Evolutionary conservation across 2,329 filamentous ascomycete species (phyloP), one percentile per base, ranked within the genome.

Genomic region (Colletotrichum endophyticum): DNA sequence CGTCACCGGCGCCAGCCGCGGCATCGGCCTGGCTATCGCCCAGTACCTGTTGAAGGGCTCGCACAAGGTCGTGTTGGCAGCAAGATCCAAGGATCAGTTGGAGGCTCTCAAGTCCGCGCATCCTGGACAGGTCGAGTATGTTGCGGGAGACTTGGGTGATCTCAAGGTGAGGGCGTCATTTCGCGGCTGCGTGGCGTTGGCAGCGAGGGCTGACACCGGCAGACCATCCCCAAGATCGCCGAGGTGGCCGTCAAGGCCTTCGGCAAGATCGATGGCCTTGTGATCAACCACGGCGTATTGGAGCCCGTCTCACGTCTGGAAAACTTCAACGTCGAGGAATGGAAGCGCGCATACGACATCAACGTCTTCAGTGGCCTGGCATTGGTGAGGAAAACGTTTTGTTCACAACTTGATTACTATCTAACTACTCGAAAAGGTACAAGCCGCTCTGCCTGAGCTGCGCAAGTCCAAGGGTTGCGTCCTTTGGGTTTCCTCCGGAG

Each of bases 261-360:
- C 83, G 94, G 93, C 12, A 88, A 87, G 66, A 85, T 99, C 6
- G 96, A 99, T 82, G 94, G 93, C 2, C 83, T 99, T 61, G 92
- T 99, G 15, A 87, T 99, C 77, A 99, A 99, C 84, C 97, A 99
- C 83, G 96, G 96, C 25, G 88, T 92, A 1, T 86, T 99, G 61
- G 90, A 92, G n/a, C 94, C 95, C 2, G 93, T 98, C 57, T 92
- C 91, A 67, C 92, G 91, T 74, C 87, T 99, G 61, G 92, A 87
- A 5, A 91, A 96, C 90, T 19, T 90, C 91, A n/a, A 82, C 4
- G 28, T 92, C 0, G 92, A 94, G 49, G 93, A 94, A 77, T 98
- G 96, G 95, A 93, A 92, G 81, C 85, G 87, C 3, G 88, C 91
- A 11, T 98, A 95, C 84, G 93, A 98, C 80, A 88, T 95, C 77